Percentiles rank a stretch among this genome's conserved stretches.
These are phyloP conservation scores for Ganoderma resinaceum DNA, from an alignment of 1,284 basidiomycete species.

Conservation along the genomic window DNA sequence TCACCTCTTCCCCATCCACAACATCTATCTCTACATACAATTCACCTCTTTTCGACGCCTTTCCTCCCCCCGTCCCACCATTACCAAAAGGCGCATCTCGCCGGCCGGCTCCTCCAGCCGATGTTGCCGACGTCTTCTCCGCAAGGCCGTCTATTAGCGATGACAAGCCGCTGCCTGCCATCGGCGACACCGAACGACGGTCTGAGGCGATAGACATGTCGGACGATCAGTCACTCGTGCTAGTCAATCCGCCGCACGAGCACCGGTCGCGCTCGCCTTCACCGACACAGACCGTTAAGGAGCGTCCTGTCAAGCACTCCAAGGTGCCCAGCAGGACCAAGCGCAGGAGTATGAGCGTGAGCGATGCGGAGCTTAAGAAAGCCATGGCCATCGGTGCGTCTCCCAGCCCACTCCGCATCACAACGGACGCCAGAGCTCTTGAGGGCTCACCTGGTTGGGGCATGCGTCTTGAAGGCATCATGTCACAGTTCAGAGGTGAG, in stretches of 20 bases:
- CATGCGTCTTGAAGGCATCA: slow-evolving; percentile 61
- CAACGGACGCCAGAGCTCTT: slow-evolving; percentile 39
- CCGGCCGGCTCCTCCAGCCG: slow-evolving; percentile 49
- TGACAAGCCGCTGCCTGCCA: slow-evolving; percentile 69
- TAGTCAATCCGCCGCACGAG: slow-evolving; percentile 48
- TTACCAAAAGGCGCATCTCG: slow-evolving; percentile 56
- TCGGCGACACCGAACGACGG: slow-evolving; percentile 42
- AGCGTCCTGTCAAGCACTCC: slow-evolving; percentile 28
- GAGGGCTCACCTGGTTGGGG: slow-evolving; percentile 50
- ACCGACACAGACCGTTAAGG: slow-evolving; percentile 39
- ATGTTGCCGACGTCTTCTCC: slow-evolving; percentile 58
- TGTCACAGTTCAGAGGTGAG: slow-evolving; percentile 75
- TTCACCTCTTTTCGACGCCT: slow-evolving; percentile 53
- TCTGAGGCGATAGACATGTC: slow-evolving; percentile 49
- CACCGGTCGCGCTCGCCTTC: slow-evolving; percentile 48
- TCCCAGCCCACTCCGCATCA: slow-evolving; percentile 41
- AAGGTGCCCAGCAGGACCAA: slow-evolving; percentile 50
- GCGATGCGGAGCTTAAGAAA: slow-evolving; percentile 68
- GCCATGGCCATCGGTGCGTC: slow-evolving; percentile 46
- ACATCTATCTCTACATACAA: slow-evolving; percentile 43
- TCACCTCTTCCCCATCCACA: slow-evolving; percentile 47
- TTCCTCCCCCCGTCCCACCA: slow-evolving; percentile 76
- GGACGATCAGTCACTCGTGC: slow-evolving; percentile 61
- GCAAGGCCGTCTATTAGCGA: slow-evolving; percentile 37
- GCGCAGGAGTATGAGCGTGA: slow-evolving; percentile 78